Base-by-base conservation (phyloP, 345 rosid species). In the Alliaria petiolata region DNA sequence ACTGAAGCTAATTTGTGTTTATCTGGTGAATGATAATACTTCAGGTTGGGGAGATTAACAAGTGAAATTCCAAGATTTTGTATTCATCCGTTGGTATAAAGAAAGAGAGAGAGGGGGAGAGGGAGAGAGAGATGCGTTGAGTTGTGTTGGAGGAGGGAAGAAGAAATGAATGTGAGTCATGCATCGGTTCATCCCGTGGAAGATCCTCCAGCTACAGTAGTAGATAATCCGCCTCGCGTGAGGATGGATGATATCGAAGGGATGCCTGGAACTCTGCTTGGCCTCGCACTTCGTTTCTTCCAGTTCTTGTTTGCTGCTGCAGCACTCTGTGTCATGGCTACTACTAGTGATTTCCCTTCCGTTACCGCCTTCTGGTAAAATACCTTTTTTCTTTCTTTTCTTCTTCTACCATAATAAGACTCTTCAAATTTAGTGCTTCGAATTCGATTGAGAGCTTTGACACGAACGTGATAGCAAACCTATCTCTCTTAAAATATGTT, bases 161-260 rank as follows among this genome's bases (percentile, higher is more conserved):
- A 35, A 81, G 89, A 80, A 81, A 95, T 95, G 98, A 91, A 65
- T 76, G 89, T 83, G 86, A 88, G 98, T 84, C 92, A 88, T 79
- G 90, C 95, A 17, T 80, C 91, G 78, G 98, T 92, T 59, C 96
- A 92, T 74, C 98, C 95, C 6, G 87, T 87, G 79, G 96, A 87
- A 78, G 80, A 65, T 65, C 80, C 73, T 16, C 98, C 95, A 39
- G 85, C 95, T 9, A 82, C 87, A 7, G 82, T 83, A 42, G 95
- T 46, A 5, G 67, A 80, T 79, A 76, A 64, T 50, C 84, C 69
- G 20, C 92, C 85, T 22, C 75, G 90, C 15, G 81, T 79, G 51
- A 83, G 95, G 82, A 86, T 92, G 98, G 86, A 82, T 67, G 85
- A 89, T 65, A 70, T 89, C 4, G 89, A 89, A 63, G 96, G 96